Percentiles rank a stretch among this genome's conserved stretches.
These are phyloP conservation scores for Leccinum longicurvipes DNA, from an alignment of 768 basidiomycete species.

Conservation along the genomic window DNA sequence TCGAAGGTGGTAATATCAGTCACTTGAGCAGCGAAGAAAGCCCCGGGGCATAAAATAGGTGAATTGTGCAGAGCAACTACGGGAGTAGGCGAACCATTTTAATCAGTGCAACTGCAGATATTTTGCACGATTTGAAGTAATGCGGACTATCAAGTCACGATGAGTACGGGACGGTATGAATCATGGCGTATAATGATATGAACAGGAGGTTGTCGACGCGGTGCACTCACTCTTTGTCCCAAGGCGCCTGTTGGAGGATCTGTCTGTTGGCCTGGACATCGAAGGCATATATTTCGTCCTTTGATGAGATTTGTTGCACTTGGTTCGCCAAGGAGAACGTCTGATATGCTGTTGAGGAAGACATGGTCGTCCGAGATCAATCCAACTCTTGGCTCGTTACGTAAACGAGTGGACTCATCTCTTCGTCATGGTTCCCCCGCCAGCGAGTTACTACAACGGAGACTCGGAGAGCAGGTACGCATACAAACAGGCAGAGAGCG, in stretches of 20 bases:
- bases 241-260: constrained; percentile 70
- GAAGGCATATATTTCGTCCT: constrained; percentile 78
- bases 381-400: background rate
- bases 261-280: constrained; percentile 65
- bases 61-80: background rate
- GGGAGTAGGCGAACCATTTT: constrained; percentile 68
- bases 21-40: background rate
- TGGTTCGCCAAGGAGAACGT: constrained; percentile 73
- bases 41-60: too few relatives aligned
- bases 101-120: constrained; percentile 91
- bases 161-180: background rate
- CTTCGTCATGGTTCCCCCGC: too few relatives aligned
- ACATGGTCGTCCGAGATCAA: constrained; percentile 17
- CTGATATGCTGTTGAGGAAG: constrained; percentile 61
- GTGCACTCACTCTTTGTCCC: constrained; percentile 76
- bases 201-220: constrained; percentile 1
- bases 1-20: constrained; percentile 2
- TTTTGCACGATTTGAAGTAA: constrained; percentile 88
- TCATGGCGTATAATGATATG: background rate
- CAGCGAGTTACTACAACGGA: too few relatives aligned
- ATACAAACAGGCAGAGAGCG: too few relatives aligned
- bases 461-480: too few relatives aligned
- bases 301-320: constrained; percentile 62
- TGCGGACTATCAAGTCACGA: constrained; percentile 49
- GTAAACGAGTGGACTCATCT: background rate